These are phyloP conservation scores for Sclerotinia sclerotiorum DNA, from an alignment of 2,329 filamentous ascomycete species.

Conservation along the genomic window DNA sequence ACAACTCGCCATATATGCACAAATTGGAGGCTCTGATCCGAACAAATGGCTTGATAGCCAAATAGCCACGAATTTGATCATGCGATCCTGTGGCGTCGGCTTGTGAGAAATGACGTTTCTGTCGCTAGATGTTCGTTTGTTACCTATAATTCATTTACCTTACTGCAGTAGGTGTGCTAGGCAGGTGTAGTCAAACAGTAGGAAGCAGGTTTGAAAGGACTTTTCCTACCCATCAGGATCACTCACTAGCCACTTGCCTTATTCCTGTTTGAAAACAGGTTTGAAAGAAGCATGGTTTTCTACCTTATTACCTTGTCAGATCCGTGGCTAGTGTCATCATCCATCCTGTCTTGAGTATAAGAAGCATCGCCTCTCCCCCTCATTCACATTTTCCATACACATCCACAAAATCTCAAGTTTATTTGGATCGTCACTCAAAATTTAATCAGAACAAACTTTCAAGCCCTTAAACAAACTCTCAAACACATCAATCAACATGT, in stretches of 20 bases:
- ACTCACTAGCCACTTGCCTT: conserved; percentile 2
- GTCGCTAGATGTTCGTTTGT: not conserved
- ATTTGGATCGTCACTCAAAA: not conserved
- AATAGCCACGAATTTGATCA: conserved; percentile 10
- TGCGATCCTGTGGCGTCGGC: not conserved
- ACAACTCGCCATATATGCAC: not conserved
- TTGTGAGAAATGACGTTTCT: conserved; percentile 14
- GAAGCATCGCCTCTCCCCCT: not conserved
- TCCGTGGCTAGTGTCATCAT: not conserved
- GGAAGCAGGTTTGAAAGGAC: conserved; percentile 1
- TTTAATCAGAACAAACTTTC: not conserved
- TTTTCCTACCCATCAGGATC: not conserved
- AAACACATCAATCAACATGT: conserved; percentile 17
- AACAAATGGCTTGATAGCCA: not conserved
- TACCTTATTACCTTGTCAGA: not conserved
- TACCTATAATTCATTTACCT: not conserved
- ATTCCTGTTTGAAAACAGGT: not conserved
- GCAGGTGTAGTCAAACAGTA: not conserved
- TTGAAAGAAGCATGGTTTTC: not conserved
- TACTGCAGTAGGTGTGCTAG: not conserved
- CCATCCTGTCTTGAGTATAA: not conserved
- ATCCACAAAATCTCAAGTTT: not conserved
- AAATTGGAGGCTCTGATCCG: not conserved
- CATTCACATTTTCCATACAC: not conserved
- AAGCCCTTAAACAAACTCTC: not conserved